These are phyloP conservation scores for Endoconidiophora laricicola DNA, from an alignment of 2,329 filamentous ascomycete species.

Conservation along the genomic window DNA sequence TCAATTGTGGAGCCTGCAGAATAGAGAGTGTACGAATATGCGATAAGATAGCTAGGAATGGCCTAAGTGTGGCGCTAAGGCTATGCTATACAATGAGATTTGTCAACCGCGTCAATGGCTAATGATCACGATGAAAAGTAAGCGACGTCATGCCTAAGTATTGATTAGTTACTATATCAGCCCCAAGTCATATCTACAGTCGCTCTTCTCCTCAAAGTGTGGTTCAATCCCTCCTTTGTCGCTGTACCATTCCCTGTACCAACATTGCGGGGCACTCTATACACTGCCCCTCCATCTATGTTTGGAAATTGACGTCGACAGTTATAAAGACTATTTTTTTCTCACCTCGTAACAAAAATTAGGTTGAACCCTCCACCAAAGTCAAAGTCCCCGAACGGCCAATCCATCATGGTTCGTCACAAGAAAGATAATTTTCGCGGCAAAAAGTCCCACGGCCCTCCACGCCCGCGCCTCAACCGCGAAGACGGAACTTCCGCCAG, in stretches of 20 bases:
- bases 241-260: not conserved
- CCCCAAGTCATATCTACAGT: too few relatives aligned
- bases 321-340: not conserved
- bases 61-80: too few relatives aligned
- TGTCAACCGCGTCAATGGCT: too few relatives aligned
- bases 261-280: conserved; percentile 8
- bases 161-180: too few relatives aligned
- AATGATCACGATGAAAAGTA: too few relatives aligned
- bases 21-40: too few relatives aligned
- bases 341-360: not conserved
- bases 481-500: conserved; percentile 24
- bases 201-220: not conserved
- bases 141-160: too few relatives aligned
- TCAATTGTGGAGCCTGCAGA: too few relatives aligned
- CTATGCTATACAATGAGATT: too few relatives aligned
- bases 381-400: too few relatives aligned
- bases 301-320: not conserved
- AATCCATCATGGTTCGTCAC: conserved; percentile 63
- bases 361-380: not conserved
- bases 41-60: too few relatives aligned
- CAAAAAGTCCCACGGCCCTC: conserved; percentile 48
- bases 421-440: conserved; percentile 79
- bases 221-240: not conserved
- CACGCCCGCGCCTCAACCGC: conserved; percentile 36
- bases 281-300: conserved; percentile 9